Conservation (phyloP, 495 filamentous ascomycete species). For the Lichenothelia convexa region DNA sequence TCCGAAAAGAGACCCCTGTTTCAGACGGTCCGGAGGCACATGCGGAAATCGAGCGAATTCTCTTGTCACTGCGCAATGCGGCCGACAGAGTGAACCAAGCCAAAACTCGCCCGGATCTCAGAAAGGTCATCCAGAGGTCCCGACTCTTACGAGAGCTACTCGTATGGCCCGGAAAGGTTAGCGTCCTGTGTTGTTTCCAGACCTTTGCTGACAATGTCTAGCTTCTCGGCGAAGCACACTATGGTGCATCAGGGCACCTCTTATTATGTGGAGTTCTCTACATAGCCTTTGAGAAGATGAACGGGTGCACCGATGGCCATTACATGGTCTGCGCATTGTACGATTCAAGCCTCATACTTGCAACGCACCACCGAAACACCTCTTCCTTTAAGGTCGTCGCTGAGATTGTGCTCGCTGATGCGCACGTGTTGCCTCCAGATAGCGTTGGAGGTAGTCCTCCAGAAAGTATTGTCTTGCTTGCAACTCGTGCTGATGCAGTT, state of each 20-base stretch:
- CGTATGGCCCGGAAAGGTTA: too few species aligned
- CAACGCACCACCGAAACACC: slow-evolving; percentile 38
- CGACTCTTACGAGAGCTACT: slow-evolving; percentile 68
- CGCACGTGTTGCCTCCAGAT: too few species aligned
- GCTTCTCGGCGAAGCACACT: slow-evolving; percentile 26
- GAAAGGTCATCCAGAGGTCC: slow-evolving; percentile 41
- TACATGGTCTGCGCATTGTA: slow-evolving; percentile 87
- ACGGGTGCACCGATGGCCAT: slow-evolving; percentile 45
- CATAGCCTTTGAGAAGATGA: slow-evolving; percentile 58
- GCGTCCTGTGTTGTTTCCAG: background rate
- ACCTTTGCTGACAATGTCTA: slow-evolving; percentile 5
- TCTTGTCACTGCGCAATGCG: slow-evolving; percentile 50
- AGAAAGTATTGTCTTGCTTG: too few species aligned
- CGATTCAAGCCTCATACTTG: slow-evolving; percentile 60
- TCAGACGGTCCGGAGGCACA: slow-evolving; percentile 68
- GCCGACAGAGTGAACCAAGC: slow-evolving; percentile 60
- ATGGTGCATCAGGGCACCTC: slow-evolving; percentile 62
- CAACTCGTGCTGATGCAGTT: too few species aligned
- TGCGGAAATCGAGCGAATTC: slow-evolving; percentile 54
- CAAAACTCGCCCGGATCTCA: slow-evolving; percentile 27
- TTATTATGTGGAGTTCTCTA: slow-evolving; percentile 74
- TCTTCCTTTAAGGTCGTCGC: slow-evolving; percentile 38
- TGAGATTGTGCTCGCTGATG: slow-evolving; percentile 49
- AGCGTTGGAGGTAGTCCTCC: too few species aligned
- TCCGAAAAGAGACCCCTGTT: slow-evolving; percentile 64